phyloP scores from a whole-genome alignment of 1,284 basidiomycete genomes.

The Phellopilus nigrolimitatus region DNA sequence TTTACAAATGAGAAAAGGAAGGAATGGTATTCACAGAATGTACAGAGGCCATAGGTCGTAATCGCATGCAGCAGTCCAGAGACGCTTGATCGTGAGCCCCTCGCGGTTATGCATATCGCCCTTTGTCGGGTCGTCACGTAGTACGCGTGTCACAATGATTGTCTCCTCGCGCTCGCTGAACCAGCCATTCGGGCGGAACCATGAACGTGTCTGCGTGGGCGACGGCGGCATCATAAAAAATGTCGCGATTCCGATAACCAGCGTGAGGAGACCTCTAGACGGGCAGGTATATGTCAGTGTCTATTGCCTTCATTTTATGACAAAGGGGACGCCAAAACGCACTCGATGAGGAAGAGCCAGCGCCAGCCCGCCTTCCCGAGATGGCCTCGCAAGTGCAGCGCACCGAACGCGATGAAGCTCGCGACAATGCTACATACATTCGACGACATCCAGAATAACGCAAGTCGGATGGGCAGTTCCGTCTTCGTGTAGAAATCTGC shows the following conservation, averaged over 20 bases:
- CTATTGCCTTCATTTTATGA: too few relatives aligned
- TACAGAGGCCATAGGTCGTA: constrained; percentile 72
- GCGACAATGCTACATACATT: constrained; percentile 25
- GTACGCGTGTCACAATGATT: constrained; percentile 54
- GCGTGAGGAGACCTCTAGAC: constrained; percentile 19
- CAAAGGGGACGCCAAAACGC: neutral
- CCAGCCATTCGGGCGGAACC: constrained; percentile 31
- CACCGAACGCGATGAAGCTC: constrained; percentile 30
- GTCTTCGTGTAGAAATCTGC: too few relatives aligned
- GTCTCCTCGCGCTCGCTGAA: constrained; percentile 42
- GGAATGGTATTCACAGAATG: constrained; percentile 35
- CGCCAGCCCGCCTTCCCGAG: constrained; percentile 28
- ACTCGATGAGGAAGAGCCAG: constrained; percentile 14
- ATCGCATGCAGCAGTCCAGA: constrained; percentile 55
- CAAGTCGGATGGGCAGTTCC: constrained; percentile 35
- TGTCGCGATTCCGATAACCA: constrained; percentile 29
- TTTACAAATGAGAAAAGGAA: neutral
- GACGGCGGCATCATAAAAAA: constrained; percentile 33
- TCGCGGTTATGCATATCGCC: constrained; percentile 79
- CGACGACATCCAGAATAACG: constrained; percentile 33
- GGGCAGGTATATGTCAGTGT: neutral
- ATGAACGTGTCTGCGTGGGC: constrained; percentile 32
- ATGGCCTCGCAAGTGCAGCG: constrained; percentile 29
- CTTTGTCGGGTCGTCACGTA: constrained; percentile 67
- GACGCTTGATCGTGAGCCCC: constrained; percentile 48